Conservation (phyloP, 805 yeast species). For the Kodamaea jinghongensis region DNA sequence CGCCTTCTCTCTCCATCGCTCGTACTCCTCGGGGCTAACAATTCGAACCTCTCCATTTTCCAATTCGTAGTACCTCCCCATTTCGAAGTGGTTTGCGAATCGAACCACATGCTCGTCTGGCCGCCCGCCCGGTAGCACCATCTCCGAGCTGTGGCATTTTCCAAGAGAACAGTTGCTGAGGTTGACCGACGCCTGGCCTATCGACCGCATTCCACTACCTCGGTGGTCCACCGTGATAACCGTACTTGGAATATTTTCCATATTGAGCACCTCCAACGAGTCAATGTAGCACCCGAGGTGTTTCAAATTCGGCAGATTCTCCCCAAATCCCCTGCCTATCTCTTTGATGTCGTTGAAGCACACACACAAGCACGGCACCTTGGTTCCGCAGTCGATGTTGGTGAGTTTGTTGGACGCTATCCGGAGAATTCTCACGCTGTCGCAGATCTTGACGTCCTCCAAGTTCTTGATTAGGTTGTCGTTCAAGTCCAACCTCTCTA, state of each 20-base stretch:
- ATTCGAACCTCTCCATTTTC: background rate
- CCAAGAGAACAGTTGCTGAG: slow-evolving; percentile 1
- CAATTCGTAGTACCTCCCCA: slow-evolving; percentile 4
- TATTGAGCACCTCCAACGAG: background rate
- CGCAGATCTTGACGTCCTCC: too few species aligned
- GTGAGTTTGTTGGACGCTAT: too few species aligned
- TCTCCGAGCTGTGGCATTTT: background rate
- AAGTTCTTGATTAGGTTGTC: too few species aligned
- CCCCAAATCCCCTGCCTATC: background rate
- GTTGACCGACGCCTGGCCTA: background rate
- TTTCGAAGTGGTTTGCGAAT: slow-evolving; percentile 1
- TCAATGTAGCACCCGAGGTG: slow-evolving; percentile 5
- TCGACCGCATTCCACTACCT: too few species aligned
- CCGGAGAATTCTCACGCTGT: too few species aligned
- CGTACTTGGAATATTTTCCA: background rate
- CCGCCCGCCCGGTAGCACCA: background rate
- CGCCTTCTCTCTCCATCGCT: too few species aligned
- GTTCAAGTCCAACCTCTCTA: slow-evolving; percentile 1
- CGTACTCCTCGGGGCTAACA: too few species aligned
- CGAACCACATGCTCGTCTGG: background rate
- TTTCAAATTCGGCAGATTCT: slow-evolving; percentile 2
- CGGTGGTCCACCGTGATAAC: background rate
- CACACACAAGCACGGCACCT: slow-evolving; percentile 1
- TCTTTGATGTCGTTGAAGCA: slow-evolving; percentile 1
- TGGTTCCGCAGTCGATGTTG: too few species aligned